Conservation (phyloP, 345 rosid genomes). For the Anastatica hierochuntica region DNA sequence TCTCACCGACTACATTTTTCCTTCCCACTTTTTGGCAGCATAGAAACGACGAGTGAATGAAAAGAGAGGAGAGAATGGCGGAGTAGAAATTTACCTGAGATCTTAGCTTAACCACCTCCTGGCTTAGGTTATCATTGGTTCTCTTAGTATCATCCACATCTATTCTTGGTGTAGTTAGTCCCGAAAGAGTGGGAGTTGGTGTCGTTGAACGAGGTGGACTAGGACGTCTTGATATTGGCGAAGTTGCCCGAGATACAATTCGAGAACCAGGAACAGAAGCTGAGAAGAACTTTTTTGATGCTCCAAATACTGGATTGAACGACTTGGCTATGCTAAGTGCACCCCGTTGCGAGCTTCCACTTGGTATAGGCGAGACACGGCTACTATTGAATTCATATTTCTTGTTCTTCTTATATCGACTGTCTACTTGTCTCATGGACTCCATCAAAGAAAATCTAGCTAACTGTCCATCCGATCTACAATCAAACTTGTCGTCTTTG, state of each 20-base stretch:
- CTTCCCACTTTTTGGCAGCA: too few relatives aligned
- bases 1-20: slow-evolving; percentile 7
- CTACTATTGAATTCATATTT: slow-evolving; percentile 89
- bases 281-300: slow-evolving; percentile 93
- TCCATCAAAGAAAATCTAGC: slow-evolving; percentile 83
- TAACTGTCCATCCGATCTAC: slow-evolving; percentile 64
- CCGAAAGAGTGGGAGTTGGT: slow-evolving; percentile 91
- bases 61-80: background rate
- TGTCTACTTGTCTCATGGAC: slow-evolving; percentile 64
- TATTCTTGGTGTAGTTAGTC: slow-evolving; percentile 79
- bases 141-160: slow-evolving; percentile 64
- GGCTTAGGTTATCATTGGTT: slow-evolving; percentile 65
- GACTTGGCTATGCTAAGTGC: slow-evolving; percentile 66
- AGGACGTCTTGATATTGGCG: slow-evolving; percentile 89
- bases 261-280: slow-evolving; percentile 99
- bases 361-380: slow-evolving; percentile 93
- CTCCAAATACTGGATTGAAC: slow-evolving; percentile 73
- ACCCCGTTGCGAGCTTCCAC: slow-evolving; percentile 74
- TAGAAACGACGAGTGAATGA: too few relatives aligned
- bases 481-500: slow-evolving; percentile 78
- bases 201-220: slow-evolving; percentile 99
- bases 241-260: slow-evolving; percentile 95
- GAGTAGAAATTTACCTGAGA: slow-evolving; percentile 53
- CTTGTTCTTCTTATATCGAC: slow-evolving; percentile 69
- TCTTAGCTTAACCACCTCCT: slow-evolving; percentile 79